Base-by-base conservation (phyloP, 2,329 filamentous ascomycete genomes). In the Fusarium stilboides region DNA sequence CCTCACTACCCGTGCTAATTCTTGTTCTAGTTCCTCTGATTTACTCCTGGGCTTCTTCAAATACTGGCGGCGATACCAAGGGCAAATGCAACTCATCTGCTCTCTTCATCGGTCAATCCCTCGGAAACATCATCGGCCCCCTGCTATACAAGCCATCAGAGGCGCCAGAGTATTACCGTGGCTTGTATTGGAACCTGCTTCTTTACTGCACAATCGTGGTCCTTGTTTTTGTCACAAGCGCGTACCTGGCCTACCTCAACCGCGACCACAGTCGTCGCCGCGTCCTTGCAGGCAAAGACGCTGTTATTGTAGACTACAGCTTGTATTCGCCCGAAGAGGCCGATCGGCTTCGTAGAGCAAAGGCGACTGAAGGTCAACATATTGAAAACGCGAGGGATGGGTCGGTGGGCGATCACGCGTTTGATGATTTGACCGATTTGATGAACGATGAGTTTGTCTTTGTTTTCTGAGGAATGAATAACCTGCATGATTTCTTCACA, bases 11-110 rank as follows among this genome's bases (percentile, higher is more conserved):
- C 5, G 4, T 8, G 1, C 58, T 64, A 3, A 64, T 3, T 0
- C 6, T 31, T 0, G 8, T 0, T 4, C 0, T 13, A 64, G 85
- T 87, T 3, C 88, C 86, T 0, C 76, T 89, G 54, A 84, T 88
- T 22, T 88, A 87, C 72, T 84, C 84, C 0, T 88, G 85, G 85
- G 84, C 83, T 0, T 84, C 83, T 0, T 86, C 87, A 51, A 89
- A 89, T 66, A 88, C 89, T 0, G 89, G 83, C 3, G 89, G 89
- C 1, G 88, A 91, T 62, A 92, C 89, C 0, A 92, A 92, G 75
- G 85, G 88, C 63, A 91, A 91, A 73, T 84, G 87, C 3, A 90
- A 86, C 0, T 90, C 88, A 0, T 87, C 82, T 3, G 83, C 88
- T 15, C 78, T 91, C 5, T 89, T 91, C 67, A 81, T 91, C 26